Conservation (phyloP, 2,329 filamentous ascomycete species). For the Acephala macrosclerotiorum region DNA sequence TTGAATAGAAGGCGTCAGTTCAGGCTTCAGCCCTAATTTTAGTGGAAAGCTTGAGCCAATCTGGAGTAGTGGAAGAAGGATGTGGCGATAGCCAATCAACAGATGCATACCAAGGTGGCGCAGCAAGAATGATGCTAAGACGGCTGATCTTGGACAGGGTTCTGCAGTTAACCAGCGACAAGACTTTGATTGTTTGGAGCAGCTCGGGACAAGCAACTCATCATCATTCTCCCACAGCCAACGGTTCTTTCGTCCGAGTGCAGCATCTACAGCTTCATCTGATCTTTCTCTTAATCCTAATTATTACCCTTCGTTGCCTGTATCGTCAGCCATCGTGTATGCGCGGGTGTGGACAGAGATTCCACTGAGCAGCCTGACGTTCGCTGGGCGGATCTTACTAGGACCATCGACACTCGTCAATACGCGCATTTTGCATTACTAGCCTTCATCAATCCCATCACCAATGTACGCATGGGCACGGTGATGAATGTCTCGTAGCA, state of each 20-base stretch:
- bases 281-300: not conserved
- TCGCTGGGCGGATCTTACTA: conserved; percentile 15
- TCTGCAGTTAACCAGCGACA: not conserved
- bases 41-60: conserved; percentile 14
- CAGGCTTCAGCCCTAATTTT: conserved; percentile 8
- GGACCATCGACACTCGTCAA: conserved; percentile 16
- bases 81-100: not conserved
- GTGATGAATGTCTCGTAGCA: conserved; percentile 33
- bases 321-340: not conserved
- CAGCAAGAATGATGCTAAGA: conserved; percentile 17
- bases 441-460: not conserved
- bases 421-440: conserved; percentile 17
- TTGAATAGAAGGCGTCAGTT: not conserved
- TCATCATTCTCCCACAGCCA: conserved; percentile 1
- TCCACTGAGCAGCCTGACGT: conserved; percentile 16
- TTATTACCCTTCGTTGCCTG: not conserved
- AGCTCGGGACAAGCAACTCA: not conserved
- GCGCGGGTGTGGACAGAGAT: not conserved
- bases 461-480: conserved; percentile 29
- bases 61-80: not conserved
- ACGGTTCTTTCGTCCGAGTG: not conserved
- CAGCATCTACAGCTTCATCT: conserved; percentile 13
- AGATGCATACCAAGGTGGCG: conserved; percentile 3
- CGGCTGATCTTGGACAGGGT: conserved; percentile 4
- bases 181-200: conserved; percentile 7